Percentiles rank a stretch among this genome's conserved stretches.
Evolutionary conservation across 306 rosid genomes (phyloP).

Genomic region (Heteromeles arbutifolia): DNA sequence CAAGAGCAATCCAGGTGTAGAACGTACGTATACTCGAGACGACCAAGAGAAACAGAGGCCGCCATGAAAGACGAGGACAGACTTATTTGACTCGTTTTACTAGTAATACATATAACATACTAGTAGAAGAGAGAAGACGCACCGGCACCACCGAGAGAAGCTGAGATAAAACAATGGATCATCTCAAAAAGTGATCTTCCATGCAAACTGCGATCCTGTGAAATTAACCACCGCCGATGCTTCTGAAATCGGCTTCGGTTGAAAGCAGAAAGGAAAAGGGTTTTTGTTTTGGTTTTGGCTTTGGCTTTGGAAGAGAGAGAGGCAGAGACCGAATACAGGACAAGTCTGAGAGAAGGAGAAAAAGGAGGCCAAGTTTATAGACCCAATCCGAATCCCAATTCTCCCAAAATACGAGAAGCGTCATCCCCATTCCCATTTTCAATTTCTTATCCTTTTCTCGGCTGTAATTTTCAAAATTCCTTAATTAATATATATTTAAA

Average conservation of each 20-base stretch:
- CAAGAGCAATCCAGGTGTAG: slow-evolving; percentile 4
- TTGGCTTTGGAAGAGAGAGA: slow-evolving; percentile 4
- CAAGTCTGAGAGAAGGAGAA: background rate
- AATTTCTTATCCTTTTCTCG: background rate
- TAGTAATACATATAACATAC: background rate
- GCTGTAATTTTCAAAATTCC: background rate
- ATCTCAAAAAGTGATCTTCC: slow-evolving; percentile 38
- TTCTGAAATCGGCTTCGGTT: background rate
- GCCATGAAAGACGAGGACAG: too few species aligned
- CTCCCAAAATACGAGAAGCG: background rate
- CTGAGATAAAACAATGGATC: slow-evolving; percentile 38
- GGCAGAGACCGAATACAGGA: background rate
- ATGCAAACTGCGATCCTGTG: background rate
- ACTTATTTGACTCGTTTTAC: background rate
- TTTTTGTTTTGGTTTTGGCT: background rate
- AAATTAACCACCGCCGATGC: too few species aligned
- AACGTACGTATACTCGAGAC: slow-evolving; percentile 13
- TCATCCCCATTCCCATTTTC: slow-evolving; percentile 34
- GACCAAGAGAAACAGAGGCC: background rate
- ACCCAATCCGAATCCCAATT: slow-evolving; percentile 28
- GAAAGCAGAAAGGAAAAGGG: background rate
- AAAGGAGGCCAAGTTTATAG: slow-evolving; percentile 27
- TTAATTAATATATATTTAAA: background rate
- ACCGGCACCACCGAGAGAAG: slow-evolving; percentile 40
- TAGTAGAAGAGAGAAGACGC: slow-evolving; percentile 16